These are phyloP conservation scores for Boletus pseudopeckii DNA, from an alignment of 768 basidiomycete genomes.

Conservation along the genomic window DNA sequence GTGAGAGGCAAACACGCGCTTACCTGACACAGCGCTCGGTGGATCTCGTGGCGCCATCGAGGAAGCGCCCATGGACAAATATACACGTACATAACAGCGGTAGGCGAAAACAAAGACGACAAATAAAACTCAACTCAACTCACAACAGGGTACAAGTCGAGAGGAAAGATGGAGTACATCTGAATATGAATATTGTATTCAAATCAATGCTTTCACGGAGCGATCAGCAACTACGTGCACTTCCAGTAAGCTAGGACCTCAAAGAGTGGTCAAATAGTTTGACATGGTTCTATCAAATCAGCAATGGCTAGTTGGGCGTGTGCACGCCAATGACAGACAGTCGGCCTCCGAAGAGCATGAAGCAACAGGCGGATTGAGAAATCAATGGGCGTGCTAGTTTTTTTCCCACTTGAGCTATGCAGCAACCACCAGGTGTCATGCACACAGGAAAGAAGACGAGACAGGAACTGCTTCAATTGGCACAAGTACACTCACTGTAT, in stretches of 20 bases:
- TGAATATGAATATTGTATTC: not conserved
- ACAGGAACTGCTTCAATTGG: not conserved
- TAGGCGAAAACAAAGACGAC: not conserved
- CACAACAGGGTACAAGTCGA: not conserved
- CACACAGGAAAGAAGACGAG: not conserved
- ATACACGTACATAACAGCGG: conserved; percentile 3
- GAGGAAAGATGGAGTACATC: not conserved
- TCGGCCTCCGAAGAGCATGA: not conserved
- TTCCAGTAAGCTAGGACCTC: not conserved
- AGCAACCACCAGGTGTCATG: not conserved
- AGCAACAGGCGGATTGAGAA: not conserved
- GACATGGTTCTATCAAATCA: not conserved
- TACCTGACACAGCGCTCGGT: not conserved
- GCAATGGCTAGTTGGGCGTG: not conserved
- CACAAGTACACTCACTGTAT: not conserved
- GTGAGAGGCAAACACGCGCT: conserved; percentile 1
- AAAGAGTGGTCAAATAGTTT: not conserved
- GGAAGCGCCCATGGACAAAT: conserved; percentile 10
- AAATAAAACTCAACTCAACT: too few species aligned
- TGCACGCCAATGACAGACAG: not conserved
- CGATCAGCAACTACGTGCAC: not conserved
- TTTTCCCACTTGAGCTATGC: not conserved
- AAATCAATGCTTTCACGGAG: not conserved
- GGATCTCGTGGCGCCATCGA: not conserved
- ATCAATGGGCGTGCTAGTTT: not conserved